Base-by-base conservation (phyloP, 805 yeast species). In the Saccharomyces mikatae region DNA sequence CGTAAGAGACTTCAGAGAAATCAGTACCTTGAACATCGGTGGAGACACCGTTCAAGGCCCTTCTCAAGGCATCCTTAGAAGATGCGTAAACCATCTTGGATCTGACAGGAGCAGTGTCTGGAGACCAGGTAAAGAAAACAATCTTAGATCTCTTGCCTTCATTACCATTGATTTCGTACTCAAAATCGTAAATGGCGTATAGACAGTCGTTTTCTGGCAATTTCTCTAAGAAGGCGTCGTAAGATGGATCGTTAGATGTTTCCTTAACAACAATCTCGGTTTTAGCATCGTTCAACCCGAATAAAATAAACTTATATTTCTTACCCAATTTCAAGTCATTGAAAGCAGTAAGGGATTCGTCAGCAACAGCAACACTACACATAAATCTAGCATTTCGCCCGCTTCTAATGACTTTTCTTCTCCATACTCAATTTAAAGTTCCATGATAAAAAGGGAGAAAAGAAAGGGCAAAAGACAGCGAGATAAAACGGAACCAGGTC, bases 1-100 rank as follows among this genome's bases (percentile, higher is more conserved):
- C 99, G 74, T 86, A 89, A 60, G 96, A 88, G 63, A 94, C 97
- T 80, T 94, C 99, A 59, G 95, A 85, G 76, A 84, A 91, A 75
- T 94, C 99, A 56, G 99, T 94, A 71, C 98, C 99, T 79, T 94
- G 99, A 69, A 94, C 80, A 70, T 94, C 99, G 63, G 96, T 74
- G 55, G 97, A 78, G 63, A 94, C 84, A 74, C 99, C 99, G 73
- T 88, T 92, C 70, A 94, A 80, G 54, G 99, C 92, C 77, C 96
- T 89, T 81, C 98, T 92, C 70, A 94, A 82, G 50, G 97, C 96
- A 67, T 91, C 98, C 77, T 90, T 90, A 57, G 98, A 91, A n/a
- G 97, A 83, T 49, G 99, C 98, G 78, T 91, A 92, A 59, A 92
- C 87, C 99, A 94, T 94, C 87, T 94, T 94, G 65, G 90, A 74